phyloP scores from a whole-genome alignment of 1,284 basidiomycete genomes.

The Farysia itapuensis region DNA sequence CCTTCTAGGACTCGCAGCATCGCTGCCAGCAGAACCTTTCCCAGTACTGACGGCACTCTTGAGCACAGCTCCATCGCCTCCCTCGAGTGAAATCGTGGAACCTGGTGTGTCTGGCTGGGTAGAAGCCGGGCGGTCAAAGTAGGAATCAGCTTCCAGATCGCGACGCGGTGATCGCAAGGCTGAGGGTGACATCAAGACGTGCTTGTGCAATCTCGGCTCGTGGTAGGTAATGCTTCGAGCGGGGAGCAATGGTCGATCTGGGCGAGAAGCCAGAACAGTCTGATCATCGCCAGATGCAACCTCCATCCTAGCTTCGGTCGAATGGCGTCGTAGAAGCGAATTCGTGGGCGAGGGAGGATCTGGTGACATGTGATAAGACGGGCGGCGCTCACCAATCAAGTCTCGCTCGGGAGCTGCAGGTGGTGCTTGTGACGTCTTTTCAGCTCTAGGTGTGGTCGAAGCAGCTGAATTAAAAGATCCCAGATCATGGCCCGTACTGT shows the following conservation, averaged over 20 bases:
- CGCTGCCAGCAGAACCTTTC: constrained; percentile 9
- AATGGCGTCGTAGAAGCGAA: constrained; percentile 49
- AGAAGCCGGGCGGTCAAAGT: constrained; percentile 32
- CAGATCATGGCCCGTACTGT: constrained; percentile 11
- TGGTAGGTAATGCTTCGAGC: constrained; percentile 55
- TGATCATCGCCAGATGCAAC: constrained; percentile 8
- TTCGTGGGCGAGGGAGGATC: constrained; percentile 28
- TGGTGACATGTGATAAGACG: constrained; percentile 48
- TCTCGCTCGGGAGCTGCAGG: constrained; percentile 12
- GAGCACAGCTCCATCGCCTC: constrained; percentile 63
- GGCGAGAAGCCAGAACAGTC: constrained; percentile 2
- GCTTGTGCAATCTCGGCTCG: constrained; percentile 49
- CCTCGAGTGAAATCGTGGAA: constrained; percentile 61
- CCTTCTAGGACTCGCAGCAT: constrained; percentile 13
- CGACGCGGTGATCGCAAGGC: constrained; percentile 1
- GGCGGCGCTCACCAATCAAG: constrained; percentile 9
- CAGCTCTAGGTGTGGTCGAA: constrained; percentile 16
- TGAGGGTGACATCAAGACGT: constrained; percentile 47
- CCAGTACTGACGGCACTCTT: constrained; percentile 58
- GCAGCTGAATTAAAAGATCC: constrained; percentile 30
- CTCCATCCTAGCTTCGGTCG: constrained; percentile 41
- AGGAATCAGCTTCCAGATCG: constrained; percentile 18
- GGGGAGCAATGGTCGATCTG: constrained; percentile 41
- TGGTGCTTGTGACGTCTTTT: constrained; percentile 3
- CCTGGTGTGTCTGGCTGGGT: constrained; percentile 59